Conservation (phyloP, 2,329 filamentous ascomycete genomes). For the Ophiostoma sp. region DNA sequence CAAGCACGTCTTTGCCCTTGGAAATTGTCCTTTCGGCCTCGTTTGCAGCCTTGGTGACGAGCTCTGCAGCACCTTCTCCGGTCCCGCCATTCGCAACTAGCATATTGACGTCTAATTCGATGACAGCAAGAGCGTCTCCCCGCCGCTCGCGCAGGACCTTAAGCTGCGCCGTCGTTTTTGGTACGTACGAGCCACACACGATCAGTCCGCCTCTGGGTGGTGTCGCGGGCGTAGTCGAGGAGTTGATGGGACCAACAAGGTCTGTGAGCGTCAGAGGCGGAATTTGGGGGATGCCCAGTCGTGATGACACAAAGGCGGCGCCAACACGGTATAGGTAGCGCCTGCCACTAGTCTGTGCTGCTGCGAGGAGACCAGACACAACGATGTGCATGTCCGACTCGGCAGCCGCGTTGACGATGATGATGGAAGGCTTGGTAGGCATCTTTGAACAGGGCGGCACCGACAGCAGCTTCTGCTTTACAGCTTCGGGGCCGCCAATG, state of each 20-base stretch:
- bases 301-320: slow-evolving; percentile 15
- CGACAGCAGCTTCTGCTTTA: slow-evolving; percentile 38
- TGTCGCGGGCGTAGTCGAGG: not conserved
- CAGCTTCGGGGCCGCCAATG: slow-evolving; percentile 34
- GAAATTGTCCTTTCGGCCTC: slow-evolving; percentile 33
- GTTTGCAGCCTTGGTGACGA: no score
- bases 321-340: slow-evolving; percentile 34
- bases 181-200: slow-evolving; percentile 17
- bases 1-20: slow-evolving; percentile 46
- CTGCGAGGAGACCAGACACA: slow-evolving; percentile 42
- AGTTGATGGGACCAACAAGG: not conserved
- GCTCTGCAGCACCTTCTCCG: no score
- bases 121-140: slow-evolving; percentile 41
- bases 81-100: slow-evolving; percentile 35
- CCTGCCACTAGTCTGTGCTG: slow-evolving; percentile 29
- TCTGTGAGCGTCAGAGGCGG: not conserved
- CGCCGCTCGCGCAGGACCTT: slow-evolving; percentile 45
- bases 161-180: slow-evolving; percentile 29
- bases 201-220: slow-evolving; percentile 11
- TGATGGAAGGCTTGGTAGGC: slow-evolving; percentile 37
- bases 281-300: slow-evolving; percentile 11
- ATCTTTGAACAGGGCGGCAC: slow-evolving; percentile 33
- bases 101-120: slow-evolving; percentile 45
- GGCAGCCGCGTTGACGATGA: slow-evolving; percentile 43
- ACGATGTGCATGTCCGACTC: slow-evolving; percentile 51